phyloP scores from a whole-genome alignment of 2,329 filamentous ascomycete genomes.

The Magnaporthiopsis rhizophila region DNA sequence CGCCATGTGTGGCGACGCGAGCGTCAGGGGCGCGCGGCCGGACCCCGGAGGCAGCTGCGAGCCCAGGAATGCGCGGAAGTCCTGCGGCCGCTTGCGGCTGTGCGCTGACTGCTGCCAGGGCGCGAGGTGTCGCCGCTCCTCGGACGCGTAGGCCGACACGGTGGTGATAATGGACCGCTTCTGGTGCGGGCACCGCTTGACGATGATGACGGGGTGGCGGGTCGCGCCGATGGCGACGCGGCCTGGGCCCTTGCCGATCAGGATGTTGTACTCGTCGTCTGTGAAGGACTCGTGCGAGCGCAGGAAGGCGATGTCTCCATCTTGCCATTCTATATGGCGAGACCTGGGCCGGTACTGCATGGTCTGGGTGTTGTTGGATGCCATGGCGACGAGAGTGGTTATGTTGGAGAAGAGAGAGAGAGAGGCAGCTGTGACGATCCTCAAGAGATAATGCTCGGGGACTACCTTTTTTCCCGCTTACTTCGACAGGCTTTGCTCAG shows the following conservation, averaged over 20 bases:
- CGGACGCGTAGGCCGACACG: constrained; percentile 24
- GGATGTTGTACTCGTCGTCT: constrained; percentile 10
- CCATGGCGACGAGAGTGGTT: not conserved
- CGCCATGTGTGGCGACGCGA: constrained; percentile 13
- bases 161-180: constrained; percentile 21
- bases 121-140: constrained; percentile 14
- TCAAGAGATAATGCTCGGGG: too few relatives aligned
- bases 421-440: too few relatives aligned
- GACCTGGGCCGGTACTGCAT: not conserved
- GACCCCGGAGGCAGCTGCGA: constrained; percentile 13
- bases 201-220: constrained; percentile 26
- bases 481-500: too few relatives aligned
- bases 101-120: constrained; percentile 24
- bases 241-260: constrained; percentile 14
- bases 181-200: constrained; percentile 13
- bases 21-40: constrained; percentile 15
- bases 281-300: constrained; percentile 13
- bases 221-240: constrained; percentile 15
- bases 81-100: constrained; percentile 13
- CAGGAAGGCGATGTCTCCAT: constrained; percentile 25
- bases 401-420: too few relatives aligned
- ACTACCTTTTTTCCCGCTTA: rapidly evolving
- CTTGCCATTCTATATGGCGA: constrained; percentile 7
- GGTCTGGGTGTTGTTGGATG: not conserved
- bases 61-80: constrained; percentile 25